Percentiles rank a stretch among this genome's conserved stretches.
Conservation (phyloP, 2,329 filamentous ascomycete genomes). For the Colletotrichum cordylinicola region DNA sequence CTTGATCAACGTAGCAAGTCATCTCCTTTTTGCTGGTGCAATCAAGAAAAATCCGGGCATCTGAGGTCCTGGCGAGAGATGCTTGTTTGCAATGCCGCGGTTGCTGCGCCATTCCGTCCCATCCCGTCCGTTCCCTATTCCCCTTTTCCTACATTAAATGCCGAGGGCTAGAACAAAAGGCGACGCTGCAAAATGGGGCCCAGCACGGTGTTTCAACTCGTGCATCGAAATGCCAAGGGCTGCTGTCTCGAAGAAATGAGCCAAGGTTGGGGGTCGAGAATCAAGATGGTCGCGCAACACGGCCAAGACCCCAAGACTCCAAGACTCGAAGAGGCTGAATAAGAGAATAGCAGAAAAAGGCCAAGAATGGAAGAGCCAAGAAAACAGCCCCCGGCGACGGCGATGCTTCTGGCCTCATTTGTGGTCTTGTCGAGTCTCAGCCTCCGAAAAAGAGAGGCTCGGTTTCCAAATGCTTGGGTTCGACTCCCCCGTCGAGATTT, state of each 20-base stretch:
- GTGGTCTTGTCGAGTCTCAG: not conserved
- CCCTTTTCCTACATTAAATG: not conserved
- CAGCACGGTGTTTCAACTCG: conserved; percentile 15
- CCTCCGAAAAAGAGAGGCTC: not conserved
- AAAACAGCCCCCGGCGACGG: not conserved
- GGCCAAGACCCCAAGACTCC: not conserved
- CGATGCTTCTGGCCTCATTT: not conserved
- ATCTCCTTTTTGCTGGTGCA: not conserved
- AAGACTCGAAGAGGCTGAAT: not conserved
- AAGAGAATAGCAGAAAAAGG: not conserved
- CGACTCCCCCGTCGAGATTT: not conserved
- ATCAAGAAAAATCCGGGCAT: not conserved
- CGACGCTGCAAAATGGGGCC: not conserved
- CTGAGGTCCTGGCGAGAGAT: not conserved
- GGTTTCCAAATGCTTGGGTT: not conserved
- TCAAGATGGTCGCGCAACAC: not conserved
- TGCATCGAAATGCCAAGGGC: conserved; percentile 17
- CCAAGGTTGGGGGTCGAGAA: not conserved
- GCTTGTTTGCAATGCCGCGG: conserved; percentile 4
- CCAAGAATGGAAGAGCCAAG: not conserved
- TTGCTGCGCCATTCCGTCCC: conserved; percentile 16
- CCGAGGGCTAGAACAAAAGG: conserved; percentile 4
- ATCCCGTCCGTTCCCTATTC: conserved; percentile 3
- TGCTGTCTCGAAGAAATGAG: conserved; percentile 11
- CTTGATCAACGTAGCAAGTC: not conserved